Conservation (phyloP, 345 rosid species). For the Moricandia moricandioides region DNA sequence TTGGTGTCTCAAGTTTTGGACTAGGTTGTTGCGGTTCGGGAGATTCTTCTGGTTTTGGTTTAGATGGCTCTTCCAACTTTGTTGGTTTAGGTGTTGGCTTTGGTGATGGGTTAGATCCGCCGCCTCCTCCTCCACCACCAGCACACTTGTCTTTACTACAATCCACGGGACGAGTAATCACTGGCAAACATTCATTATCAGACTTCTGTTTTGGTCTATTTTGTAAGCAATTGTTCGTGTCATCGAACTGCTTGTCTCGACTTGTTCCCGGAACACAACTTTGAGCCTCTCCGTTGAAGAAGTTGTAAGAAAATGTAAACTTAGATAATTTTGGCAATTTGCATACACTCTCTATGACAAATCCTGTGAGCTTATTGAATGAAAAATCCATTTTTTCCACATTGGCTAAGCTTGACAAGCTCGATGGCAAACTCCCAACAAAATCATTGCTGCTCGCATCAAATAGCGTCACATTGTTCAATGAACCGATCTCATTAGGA, state of each 20-base stretch:
- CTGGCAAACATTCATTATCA: constrained; percentile 37
- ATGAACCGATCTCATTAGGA: constrained; percentile 57
- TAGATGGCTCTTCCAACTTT: constrained; percentile 12
- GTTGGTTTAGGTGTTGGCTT: constrained; percentile 34
- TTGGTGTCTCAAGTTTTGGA: constrained; percentile 18
- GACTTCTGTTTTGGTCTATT: constrained; percentile 50
- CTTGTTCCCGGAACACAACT: constrained; percentile 43
- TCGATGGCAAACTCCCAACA: constrained; percentile 47
- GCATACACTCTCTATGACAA: constrained; percentile 53
- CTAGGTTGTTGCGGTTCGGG: constrained; percentile 20
- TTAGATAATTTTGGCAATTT: constrained; percentile 50
- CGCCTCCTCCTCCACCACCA: constrained; percentile 30
- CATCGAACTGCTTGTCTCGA: constrained; percentile 43
- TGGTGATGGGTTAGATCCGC: constrained; percentile 25
- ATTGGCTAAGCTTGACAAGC: constrained; percentile 39
- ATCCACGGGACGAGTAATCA: constrained; percentile 49
- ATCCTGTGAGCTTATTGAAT: constrained; percentile 61
- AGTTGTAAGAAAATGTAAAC: constrained; percentile 66
- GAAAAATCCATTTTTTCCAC: constrained; percentile 49
- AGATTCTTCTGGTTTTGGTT: constrained; percentile 23
- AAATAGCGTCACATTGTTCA: constrained; percentile 53
- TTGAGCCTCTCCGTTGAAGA: constrained; percentile 49
- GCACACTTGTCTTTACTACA: constrained; percentile 46
- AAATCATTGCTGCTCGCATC: constrained; percentile 58
- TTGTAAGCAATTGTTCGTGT: constrained; percentile 45